Percentiles rank a stretch among this genome's conserved stretches.
Evolutionary conservation across 1,139 yeast genomes (phyloP).

Genomic region (Debaryomyces sp.): DNA sequence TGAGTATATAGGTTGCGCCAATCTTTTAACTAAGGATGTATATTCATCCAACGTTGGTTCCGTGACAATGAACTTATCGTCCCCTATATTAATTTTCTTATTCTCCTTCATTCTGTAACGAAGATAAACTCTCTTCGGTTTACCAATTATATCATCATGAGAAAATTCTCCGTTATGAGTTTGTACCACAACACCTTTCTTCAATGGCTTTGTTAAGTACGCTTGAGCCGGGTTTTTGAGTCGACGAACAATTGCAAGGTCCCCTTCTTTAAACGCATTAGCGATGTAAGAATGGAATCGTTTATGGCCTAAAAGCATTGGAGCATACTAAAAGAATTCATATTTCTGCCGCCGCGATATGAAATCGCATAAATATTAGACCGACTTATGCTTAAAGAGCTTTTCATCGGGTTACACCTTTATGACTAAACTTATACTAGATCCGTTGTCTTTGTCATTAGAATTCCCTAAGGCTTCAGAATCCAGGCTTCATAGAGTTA

Average conservation of each 20-base stretch:
- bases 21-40: neutral
- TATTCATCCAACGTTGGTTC: slow-evolving; percentile 5
- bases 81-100: slow-evolving; percentile 1
- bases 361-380: neutral
- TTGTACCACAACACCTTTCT: neutral
- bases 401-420: neutral
- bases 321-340: slow-evolving; percentile 1
- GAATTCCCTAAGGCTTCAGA: slow-evolving; percentile 27
- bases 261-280: neutral
- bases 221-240: slow-evolving; percentile 10
- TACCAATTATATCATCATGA: slow-evolving; percentile 5
- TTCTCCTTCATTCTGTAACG: neutral
- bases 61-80: neutral
- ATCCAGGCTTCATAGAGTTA: slow-evolving; percentile 22
- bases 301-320: slow-evolving; percentile 3
- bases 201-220: slow-evolving; percentile 1
- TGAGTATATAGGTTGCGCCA: slow-evolving; percentile 3
- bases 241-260: slow-evolving; percentile 4
- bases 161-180: slow-evolving; percentile 1
- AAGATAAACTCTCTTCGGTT: slow-evolving; percentile 5
- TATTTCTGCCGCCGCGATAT: neutral
- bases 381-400: neutral
- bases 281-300: neutral
- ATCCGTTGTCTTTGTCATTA: slow-evolving; percentile 24
- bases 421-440: slow-evolving; percentile 35